Base-by-base conservation (phyloP, 345 rosid species). In the Erodium maritimum region DNA sequence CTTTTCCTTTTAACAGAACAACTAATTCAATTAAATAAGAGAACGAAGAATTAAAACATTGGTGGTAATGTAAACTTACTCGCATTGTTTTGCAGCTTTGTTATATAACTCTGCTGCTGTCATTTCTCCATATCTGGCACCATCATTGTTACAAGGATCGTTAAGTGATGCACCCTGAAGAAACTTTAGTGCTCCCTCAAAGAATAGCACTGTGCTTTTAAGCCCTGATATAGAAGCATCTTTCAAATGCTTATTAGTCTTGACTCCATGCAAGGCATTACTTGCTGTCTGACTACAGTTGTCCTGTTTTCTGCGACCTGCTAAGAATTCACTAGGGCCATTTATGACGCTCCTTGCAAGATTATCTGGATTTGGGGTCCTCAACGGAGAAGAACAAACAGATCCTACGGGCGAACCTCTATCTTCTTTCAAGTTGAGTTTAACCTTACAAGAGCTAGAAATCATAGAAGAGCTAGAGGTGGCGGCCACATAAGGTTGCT, bases 161-260 rank as follows among this genome's bases (percentile, higher is more conserved):
- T 23, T 29, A 24, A 42, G 46, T 21, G 67, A 48, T 14, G 61
- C 67, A 20, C 67, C 67, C 33, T 64, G 67, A 29, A 64, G 61
- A 50, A 64, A 64, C 52, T 64, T 57, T 21, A 64, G 20, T 20
- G 67, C 67, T 20, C 61, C 67, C 50, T 64, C 61, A 57, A 64
- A 64, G 50, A 14, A 64, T 21, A 64, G 10, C 12, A 23, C 24
- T 3, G 50, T 24, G 52, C 56, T 64, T 50, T 64, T 55, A 63
- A 45, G 54, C 13, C 50, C 21, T 17, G 50, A 64, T 29, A 29
- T 11, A 29, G 37, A 29, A 11, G 37, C 37, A 29, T 29, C 37
- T 11, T 11, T 29, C 37, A 29, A 11, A 29, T 29, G 37, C 37
- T 29, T 29, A 29, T 5, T 6, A 29, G 11, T 42, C 59, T 11